A percentile compares a stretch with the other conserved stretches of the same genome.
Evolutionary conservation across 495 filamentous ascomycete species (phyloP).

Genomic region (Talaromyces thailandensis): DNA sequence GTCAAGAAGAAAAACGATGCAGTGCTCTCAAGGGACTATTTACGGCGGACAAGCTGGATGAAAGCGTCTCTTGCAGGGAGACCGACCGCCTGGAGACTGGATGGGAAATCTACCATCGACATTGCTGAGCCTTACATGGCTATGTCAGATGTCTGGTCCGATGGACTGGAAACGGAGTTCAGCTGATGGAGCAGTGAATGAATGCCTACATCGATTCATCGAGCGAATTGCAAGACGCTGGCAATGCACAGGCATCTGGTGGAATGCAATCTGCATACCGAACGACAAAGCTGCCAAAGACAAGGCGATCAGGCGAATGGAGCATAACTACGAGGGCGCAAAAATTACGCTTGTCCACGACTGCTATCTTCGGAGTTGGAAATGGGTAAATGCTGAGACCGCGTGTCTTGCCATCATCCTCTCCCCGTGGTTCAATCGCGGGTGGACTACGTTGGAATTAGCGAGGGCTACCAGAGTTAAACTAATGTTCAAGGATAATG

Average conservation of each 20-base stretch:
- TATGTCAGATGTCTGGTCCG: slow-evolving; percentile 22
- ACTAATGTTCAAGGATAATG: slow-evolving; percentile 17
- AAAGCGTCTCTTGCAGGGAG: slow-evolving; percentile 22
- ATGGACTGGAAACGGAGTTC: slow-evolving; percentile 18
- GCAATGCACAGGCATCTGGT: slow-evolving; percentile 19
- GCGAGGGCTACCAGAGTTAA: slow-evolving; percentile 17
- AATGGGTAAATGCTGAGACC: slow-evolving; percentile 12
- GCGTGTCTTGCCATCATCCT: slow-evolving; percentile 16
- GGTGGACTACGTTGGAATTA: slow-evolving; percentile 21
- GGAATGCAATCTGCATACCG: slow-evolving; percentile 20
- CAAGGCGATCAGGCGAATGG: slow-evolving; percentile 11
- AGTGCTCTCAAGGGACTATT: not conserved
- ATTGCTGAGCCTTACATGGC: slow-evolving; percentile 16
- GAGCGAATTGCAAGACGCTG: slow-evolving; percentile 10
- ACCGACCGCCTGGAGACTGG: slow-evolving; percentile 38
- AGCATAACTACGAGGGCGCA: slow-evolving; percentile 16
- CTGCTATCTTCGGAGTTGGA: slow-evolving; percentile 16
- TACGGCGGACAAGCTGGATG: not conserved
- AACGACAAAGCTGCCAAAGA: slow-evolving; percentile 10
- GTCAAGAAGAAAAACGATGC: not conserved
- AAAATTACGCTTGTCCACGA: slow-evolving; percentile 23
- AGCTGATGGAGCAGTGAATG: slow-evolving; percentile 12
- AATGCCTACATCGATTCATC: slow-evolving; percentile 16
- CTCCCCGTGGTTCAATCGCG: slow-evolving; percentile 20
- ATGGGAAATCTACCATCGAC: slow-evolving; percentile 35